These are phyloP conservation scores for Talaromyces adpressus DNA, from an alignment of 495 filamentous ascomycete species.

Conservation along the genomic window DNA sequence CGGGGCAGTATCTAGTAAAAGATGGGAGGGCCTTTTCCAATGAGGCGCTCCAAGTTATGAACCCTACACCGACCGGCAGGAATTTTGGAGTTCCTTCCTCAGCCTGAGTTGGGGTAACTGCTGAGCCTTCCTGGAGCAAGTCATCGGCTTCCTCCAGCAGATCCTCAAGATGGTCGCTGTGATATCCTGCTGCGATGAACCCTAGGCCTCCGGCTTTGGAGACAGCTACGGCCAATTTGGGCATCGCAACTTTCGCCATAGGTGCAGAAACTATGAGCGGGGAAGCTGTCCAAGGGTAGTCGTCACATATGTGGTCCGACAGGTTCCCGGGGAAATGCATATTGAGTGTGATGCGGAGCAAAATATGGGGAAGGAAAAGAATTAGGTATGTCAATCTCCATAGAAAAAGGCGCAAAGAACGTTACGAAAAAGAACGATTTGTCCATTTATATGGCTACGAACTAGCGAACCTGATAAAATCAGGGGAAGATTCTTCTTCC, in stretches of 20 bases:
- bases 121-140: conserved; percentile 9
- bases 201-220: conserved; percentile 57
- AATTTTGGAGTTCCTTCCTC: conserved; percentile 7
- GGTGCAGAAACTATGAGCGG: conserved; percentile 59
- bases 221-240: conserved; percentile 48
- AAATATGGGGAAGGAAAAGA: background rate
- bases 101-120: background rate
- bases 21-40: conserved; percentile 30
- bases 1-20: conserved; percentile 41
- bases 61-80: conserved; percentile 56
- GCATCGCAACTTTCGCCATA: conserved; percentile 58
- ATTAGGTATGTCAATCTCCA: too few relatives aligned
- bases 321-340: background rate
- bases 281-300: conserved; percentile 51
- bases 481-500: background rate
- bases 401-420: too few relatives aligned
- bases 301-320: background rate
- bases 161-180: conserved; percentile 18
- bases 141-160: conserved; percentile 17
- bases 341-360: background rate
- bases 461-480: background rate
- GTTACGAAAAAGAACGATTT: too few relatives aligned
- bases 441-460: too few relatives aligned
- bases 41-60: conserved; percentile 43
- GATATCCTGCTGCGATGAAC: conserved; percentile 26